Percentiles rank a stretch among this genome's conserved stretches.
Conservation (phyloP, 2,329 filamentous ascomycete species). For the Botrytis medusae region DNA sequence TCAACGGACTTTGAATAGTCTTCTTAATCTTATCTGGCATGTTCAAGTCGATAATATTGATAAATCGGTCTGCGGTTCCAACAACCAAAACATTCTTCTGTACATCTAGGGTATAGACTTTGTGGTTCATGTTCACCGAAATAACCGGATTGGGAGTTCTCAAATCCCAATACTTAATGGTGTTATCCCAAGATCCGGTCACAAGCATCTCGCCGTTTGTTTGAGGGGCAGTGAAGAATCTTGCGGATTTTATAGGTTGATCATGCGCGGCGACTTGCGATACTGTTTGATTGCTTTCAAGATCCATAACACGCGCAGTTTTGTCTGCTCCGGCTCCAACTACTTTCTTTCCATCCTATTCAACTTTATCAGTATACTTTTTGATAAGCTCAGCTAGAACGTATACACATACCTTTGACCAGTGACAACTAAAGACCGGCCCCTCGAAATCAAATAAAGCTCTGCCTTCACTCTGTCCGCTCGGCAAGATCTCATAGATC, state of each 20-base stretch:
- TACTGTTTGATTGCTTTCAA: constrained; percentile 62
- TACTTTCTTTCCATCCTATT: constrained; percentile 84
- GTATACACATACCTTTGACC: constrained; percentile 73
- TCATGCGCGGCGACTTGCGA: constrained; percentile 81
- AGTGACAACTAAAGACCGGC: constrained; percentile 81
- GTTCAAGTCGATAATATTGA: constrained; percentile 90
- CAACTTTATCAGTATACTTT: constrained; percentile 21
- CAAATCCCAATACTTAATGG: constrained; percentile 85
- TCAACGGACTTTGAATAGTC: constrained; percentile 90
- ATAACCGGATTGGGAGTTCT: constrained; percentile 65
- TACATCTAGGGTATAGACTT: constrained; percentile 90
- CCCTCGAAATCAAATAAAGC: constrained; percentile 83
- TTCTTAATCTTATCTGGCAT: constrained; percentile 93
- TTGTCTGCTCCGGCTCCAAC: constrained; percentile 90
- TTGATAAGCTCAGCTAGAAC: constrained; percentile 6
- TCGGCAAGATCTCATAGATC: constrained; percentile 84
- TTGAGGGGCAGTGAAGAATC: constrained; percentile 69
- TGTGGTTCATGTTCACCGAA: constrained; percentile 67
- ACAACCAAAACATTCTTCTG: constrained; percentile 85
- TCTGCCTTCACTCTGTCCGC: constrained; percentile 79
- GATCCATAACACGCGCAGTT: constrained; percentile 82
- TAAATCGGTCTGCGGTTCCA: constrained; percentile 91
- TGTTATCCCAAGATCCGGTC: constrained; percentile 91
- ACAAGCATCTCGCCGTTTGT: constrained; percentile 75
- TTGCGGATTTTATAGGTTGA: constrained; percentile 73